Evolutionary conservation across 139 green algal species (phyloP).

Genomic region (Mesostigma viride): DNA sequence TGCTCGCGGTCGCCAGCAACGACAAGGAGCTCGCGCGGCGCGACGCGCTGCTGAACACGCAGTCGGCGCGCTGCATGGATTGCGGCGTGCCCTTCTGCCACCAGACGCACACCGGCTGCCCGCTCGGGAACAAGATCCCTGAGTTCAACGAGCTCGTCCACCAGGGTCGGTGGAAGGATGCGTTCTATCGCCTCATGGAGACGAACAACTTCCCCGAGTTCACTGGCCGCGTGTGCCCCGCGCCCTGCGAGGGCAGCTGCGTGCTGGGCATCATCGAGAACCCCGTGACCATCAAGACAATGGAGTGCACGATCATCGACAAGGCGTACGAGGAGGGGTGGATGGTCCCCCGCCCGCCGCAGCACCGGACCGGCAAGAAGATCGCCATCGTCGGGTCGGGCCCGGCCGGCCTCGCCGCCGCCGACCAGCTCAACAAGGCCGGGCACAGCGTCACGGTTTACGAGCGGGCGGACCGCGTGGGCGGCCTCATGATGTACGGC

Average conservation of each 20-base stretch:
- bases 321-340: slow-evolving; percentile 87
- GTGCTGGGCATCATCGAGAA: slow-evolving; percentile 94
- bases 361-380: slow-evolving; percentile 52
- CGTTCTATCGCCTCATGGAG: slow-evolving; percentile 79
- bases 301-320: slow-evolving; percentile 91
- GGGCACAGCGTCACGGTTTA: slow-evolving; percentile 72
- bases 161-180: slow-evolving; percentile 79
- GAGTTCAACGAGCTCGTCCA: slow-evolving; percentile 95
- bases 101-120: slow-evolving; percentile 56
- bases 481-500: slow-evolving; percentile 95
- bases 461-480: slow-evolving; percentile 79
- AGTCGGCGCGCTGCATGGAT: slow-evolving; percentile 88
- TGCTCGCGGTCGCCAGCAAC: slow-evolving; percentile 32
- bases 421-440: slow-evolving; percentile 95
- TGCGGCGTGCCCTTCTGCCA: slow-evolving; percentile 96
- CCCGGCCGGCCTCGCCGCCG: slow-evolving; percentile 79
- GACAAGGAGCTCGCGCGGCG: slow-evolving; percentile 19
- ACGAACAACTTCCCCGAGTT: slow-evolving; percentile 99
- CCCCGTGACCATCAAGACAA: slow-evolving; percentile 90
- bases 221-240: slow-evolving; percentile 82
- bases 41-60: slow-evolving; percentile 68
- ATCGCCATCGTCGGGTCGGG: slow-evolving; percentile 82
- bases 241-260: slow-evolving; percentile 87
- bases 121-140: slow-evolving; percentile 88
- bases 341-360: slow-evolving; percentile 76